phyloP scores from a whole-genome alignment of 345 rosid species.

The Combretum micranthum region DNA sequence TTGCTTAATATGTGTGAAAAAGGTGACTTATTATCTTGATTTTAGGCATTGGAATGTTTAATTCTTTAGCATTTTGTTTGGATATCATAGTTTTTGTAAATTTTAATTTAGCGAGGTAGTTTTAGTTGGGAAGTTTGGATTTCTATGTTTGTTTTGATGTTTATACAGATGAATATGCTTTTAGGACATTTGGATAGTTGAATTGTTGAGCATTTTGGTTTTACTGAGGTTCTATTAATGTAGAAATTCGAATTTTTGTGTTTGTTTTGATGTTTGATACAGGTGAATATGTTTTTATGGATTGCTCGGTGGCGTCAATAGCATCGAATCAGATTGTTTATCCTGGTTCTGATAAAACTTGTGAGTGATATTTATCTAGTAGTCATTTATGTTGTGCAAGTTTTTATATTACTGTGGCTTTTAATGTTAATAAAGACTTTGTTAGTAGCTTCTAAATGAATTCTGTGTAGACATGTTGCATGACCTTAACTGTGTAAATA shows the following conservation, averaged over 20 bases:
- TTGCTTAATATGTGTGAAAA: neutral
- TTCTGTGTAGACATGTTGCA: neutral
- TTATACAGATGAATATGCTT: too few relatives aligned
- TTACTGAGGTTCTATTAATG: too few relatives aligned
- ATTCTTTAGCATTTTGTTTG: too few relatives aligned
- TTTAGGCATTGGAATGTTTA: too few relatives aligned
- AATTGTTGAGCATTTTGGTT: too few relatives aligned
- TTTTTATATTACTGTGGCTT: neutral
- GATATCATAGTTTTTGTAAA: too few relatives aligned
- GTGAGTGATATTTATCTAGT: slow-evolving; percentile 29
- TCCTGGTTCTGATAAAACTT: slow-evolving; percentile 57
- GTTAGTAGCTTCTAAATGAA: neutral
- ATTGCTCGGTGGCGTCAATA: slow-evolving; percentile 48
- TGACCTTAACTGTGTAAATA: neutral
- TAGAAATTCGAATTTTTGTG: neutral
- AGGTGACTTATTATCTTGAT: too few relatives aligned
- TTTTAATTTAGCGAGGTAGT: too few relatives aligned
- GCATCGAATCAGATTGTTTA: slow-evolving; percentile 67
- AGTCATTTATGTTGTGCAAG: slow-evolving; percentile 2
- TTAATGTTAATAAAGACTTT: neutral
- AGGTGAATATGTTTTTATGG: slow-evolving; percentile 86
- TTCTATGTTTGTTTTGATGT: too few relatives aligned
- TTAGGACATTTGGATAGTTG: too few relatives aligned
- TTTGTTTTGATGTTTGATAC: slow-evolving; percentile 8
- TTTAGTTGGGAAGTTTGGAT: too few relatives aligned